These are phyloP conservation scores for Cystobasidium ongulense DNA, from an alignment of 768 basidiomycete genomes.

Conservation along the genomic window DNA sequence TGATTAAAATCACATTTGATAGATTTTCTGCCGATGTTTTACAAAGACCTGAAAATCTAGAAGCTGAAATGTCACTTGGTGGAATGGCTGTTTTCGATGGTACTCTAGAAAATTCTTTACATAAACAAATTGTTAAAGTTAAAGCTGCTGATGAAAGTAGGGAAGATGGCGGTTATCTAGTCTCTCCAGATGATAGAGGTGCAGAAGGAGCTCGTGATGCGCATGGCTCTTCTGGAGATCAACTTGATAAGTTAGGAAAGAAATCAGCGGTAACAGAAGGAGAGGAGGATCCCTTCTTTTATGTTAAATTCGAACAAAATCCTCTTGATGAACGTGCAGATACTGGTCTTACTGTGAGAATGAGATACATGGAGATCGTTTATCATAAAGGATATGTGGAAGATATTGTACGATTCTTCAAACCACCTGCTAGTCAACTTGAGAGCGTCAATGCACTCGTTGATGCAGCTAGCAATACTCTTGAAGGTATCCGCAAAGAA, in stretches of 20 bases:
- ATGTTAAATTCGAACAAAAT: constrained; percentile 79
- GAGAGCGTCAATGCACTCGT: constrained; percentile 90
- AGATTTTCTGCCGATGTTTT: constrained; percentile 71
- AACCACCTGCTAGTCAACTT: constrained; percentile 84
- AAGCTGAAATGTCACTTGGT: constrained; percentile 72
- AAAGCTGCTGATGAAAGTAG: constrained; percentile 49
- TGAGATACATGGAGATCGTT: constrained; percentile 79
- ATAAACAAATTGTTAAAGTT: constrained; percentile 84
- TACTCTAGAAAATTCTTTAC: constrained; percentile 67
- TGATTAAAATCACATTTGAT: constrained; percentile 80
- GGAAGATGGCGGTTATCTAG: constrained; percentile 13
- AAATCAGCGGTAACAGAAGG: neutral
- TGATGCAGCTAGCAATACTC: constrained; percentile 79
- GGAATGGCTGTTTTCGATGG: constrained; percentile 84
- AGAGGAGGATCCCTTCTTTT: constrained; percentile 60
- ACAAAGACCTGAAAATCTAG: constrained; percentile 78
- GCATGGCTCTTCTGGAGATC: constrained; percentile 38
- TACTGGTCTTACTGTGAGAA: constrained; percentile 69
- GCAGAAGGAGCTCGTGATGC: constrained; percentile 29
- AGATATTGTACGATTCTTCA: constrained; percentile 81
- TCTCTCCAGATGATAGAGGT: constrained; percentile 35
- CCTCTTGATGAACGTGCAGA: constrained; percentile 87
- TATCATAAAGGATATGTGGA: constrained; percentile 92
- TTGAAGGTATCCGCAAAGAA: constrained; percentile 87
- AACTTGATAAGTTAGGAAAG: neutral